Evolutionary conservation across 176 grass and related monocot genomes (phyloP), one percentile per base, ranked within the genome.

Genomic region (Leersia perrieri): DNA sequence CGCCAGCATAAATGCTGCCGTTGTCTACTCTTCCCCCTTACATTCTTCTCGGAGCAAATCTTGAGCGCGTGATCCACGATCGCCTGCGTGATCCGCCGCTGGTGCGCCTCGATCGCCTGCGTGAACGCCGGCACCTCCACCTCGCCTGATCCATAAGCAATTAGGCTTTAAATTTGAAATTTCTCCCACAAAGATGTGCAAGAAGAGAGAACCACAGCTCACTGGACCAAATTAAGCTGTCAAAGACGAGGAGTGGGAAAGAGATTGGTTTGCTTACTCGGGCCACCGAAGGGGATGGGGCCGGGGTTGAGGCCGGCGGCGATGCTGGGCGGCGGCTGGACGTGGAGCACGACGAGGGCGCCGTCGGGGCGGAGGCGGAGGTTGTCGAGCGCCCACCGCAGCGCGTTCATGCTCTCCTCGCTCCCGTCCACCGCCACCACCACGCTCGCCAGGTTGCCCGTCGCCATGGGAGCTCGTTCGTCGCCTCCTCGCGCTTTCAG

Each of bases 351-450:
- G 78, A 93, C 62, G 41, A 98, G 64, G 9, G 60, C 87, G 80
- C 90, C 90, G 79, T 89, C 89, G 66, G 85, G 85, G 29, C 86
- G 78, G 63, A 93, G 92, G 74, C 88, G 83, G 51, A 98, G 88
- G 90, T 94, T 98, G 73, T 91, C 70, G 41, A 95, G 92, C 33
- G 90, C 95, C 95, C 95, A 98, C 7, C 83, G 86, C 80, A 98
- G 90, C 36, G 90, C 90, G 35, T 89, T 90, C 95, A 98, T 95
- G 88, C 95, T 98, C 86, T 91, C 92, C 87, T 95, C 95, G 87
- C 92, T 98, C 88, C 95, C 88, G 75, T 98, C 95, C 38, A 98
- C 95, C 22, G 95, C 33, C 32, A 98, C 95, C 66, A 93, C 86
- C 68, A 94, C 95, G 90, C 88, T 91, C 31, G 77, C 55, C 51